Base-by-base conservation (phyloP, 169 alveolate species). In the Plasmodium ovale region DNA sequence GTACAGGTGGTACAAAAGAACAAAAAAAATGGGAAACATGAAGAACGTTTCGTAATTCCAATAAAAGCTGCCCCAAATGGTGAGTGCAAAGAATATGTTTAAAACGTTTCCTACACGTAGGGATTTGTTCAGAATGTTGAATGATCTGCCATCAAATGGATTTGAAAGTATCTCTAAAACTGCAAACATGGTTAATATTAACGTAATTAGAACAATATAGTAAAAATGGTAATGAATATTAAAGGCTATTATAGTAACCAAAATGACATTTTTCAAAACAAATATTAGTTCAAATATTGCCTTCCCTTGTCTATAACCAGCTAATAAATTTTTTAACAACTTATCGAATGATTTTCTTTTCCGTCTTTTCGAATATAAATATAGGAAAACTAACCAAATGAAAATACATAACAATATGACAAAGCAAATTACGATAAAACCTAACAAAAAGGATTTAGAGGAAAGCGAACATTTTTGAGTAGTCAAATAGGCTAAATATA, bases 91-190 rank as follows among this genome's bases (percentile, higher is more conserved):
- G 42, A 85, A 69, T 27, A 85, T 85, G 51, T 58, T 69, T 69
- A 85, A 33, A 23, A 58, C 71, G 49, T 16, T 85, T 31, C 91
- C 91, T n/a, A 69, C 9, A 23, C 44, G 19, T 60, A 69, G 59
- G 25, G 87, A 85, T 69, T 39, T 85, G 53, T 85, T 85, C 19
- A 85, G 91, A 12, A 85, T 69, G 53, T 85, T 85, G 31, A 85
- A 69, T 10, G 91, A 85, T 54, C 91, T 68, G 9, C 56, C 39
- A 85, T 85, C 91, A 85, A 56, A 85, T 29, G 91, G 91, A 37
- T 58, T 68, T 19, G 68, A 67, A 27, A 54, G 31, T 25, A 85
- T 56, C 27, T 85, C 91, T 25, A 85, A 65, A 56, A 85, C 54
- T 27, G 91, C 42, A 72, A 85, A 85, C 5, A 56, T 23, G 6